A percentile compares a stretch with the other conserved stretches of the same genome.
phyloP scores from a whole-genome alignment of 1,284 basidiomycete genomes.

The Pterulicium gracile region DNA sequence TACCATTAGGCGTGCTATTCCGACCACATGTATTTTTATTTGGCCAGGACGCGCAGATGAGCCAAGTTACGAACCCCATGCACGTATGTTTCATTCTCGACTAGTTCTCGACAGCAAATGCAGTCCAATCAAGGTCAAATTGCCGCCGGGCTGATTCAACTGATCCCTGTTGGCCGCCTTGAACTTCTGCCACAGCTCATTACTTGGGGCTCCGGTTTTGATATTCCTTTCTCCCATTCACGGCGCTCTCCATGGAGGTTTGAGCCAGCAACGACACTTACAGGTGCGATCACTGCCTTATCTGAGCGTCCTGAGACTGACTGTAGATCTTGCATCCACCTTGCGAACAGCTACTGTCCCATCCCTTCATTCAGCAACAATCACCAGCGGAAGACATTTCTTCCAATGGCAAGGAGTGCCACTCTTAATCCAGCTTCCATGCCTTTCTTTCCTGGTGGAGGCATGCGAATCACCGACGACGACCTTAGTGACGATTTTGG shows the following conservation, averaged over 20 bases:
- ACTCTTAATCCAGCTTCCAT: slow-evolving; percentile 70
- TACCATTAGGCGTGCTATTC: too few species aligned
- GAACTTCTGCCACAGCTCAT: too few species aligned
- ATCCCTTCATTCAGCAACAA: slow-evolving; percentile 1
- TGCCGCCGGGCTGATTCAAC: too few species aligned
- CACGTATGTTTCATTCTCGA: too few species aligned
- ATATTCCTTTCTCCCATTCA: not conserved
- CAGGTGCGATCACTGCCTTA: too few species aligned
- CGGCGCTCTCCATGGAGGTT: not conserved
- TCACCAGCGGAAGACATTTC: not conserved
- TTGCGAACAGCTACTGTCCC: slow-evolving; percentile 24
- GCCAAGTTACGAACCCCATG: too few species aligned
- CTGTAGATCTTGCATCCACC: not conserved
- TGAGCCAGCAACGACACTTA: not conserved
- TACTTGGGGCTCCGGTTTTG: not conserved
- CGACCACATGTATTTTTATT: too few species aligned
- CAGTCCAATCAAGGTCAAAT: too few species aligned
- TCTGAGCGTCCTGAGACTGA: too few species aligned
- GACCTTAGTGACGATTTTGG: slow-evolving; percentile 26
- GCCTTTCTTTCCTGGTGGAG: slow-evolving; percentile 68
- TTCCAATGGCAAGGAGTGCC: slow-evolving; percentile 55
- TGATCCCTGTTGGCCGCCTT: too few species aligned
- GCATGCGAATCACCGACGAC: slow-evolving; percentile 42
- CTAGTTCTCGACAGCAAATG: too few species aligned
- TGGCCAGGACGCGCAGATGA: too few species aligned